These are phyloP conservation scores for Echinosophora koreensis DNA, from an alignment of 306 rosid genomes.

Conservation along the genomic window DNA sequence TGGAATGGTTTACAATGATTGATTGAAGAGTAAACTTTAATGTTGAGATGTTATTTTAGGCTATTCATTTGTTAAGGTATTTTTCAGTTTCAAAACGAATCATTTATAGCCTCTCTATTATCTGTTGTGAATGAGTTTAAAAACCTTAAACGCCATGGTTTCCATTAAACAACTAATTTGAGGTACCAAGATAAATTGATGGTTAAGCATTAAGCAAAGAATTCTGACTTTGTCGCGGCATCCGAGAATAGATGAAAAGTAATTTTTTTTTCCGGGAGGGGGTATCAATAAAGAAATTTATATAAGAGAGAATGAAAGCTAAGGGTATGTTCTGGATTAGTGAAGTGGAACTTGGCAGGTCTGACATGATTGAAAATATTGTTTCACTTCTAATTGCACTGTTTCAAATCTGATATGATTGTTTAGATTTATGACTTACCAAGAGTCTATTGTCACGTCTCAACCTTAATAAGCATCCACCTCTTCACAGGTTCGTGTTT, in stretches of 20 bases:
- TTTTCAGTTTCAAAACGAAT: slow-evolving; percentile 20
- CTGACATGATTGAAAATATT: slow-evolving; percentile 1
- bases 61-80: background rate
- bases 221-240: no score
- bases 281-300: background rate
- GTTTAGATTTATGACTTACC: slow-evolving; percentile 18
- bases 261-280: background rate
- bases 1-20: background rate
- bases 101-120: background rate
- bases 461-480: slow-evolving; percentile 3
- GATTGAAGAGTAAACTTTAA: slow-evolving; percentile 3
- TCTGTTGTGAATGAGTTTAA: slow-evolving; percentile 25
- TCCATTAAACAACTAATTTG: no score
- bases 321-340: background rate
- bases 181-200: no score
- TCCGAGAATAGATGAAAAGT: background rate
- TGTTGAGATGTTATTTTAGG: slow-evolving; percentile 26
- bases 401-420: slow-evolving; percentile 27
- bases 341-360: background rate
- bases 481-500: slow-evolving; percentile 72
- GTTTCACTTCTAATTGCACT: slow-evolving; percentile 8
- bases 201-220: no score
- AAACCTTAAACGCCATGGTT: slow-evolving; percentile 8
- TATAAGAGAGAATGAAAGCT: background rate
- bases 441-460: slow-evolving; percentile 8